These are phyloP conservation scores for Chenopodium berlandieri DNA, from an alignment of 148 eudicot genomes.

Conservation along the genomic window DNA sequence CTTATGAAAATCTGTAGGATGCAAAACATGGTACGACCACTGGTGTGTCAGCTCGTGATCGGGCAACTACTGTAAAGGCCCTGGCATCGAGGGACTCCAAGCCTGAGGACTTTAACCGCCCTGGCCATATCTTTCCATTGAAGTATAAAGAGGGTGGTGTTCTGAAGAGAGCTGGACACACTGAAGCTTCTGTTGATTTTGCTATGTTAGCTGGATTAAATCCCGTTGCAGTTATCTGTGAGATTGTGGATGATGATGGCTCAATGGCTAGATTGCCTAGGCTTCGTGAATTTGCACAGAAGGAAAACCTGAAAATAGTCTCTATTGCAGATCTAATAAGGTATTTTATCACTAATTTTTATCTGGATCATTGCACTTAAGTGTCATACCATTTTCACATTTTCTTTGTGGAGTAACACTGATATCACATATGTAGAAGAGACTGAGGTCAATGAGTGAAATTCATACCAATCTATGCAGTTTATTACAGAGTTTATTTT, in stretches of 20 bases:
- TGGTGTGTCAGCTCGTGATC: conserved; percentile 83
- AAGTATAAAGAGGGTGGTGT: conserved; percentile 94
- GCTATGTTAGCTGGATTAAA: conserved; percentile 77
- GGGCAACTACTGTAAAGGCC: conserved; percentile 72
- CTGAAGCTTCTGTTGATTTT: conserved; percentile 91
- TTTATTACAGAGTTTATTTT: neutral
- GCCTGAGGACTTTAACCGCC: conserved; percentile 87
- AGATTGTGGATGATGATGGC: conserved; percentile 96
- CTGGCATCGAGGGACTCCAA: conserved; percentile 76
- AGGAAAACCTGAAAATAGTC: conserved; percentile 66
- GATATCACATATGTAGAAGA: neutral
- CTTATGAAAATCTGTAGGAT: conserved; percentile 47
- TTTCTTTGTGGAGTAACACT: too few species aligned
- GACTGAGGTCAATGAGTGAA: neutral
- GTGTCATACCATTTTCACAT: too few species aligned
- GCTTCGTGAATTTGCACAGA: conserved; percentile 66
- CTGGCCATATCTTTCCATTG: conserved; percentile 94
- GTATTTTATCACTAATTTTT: conserved; percentile 29
- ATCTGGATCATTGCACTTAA: neutral
- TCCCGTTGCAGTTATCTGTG: conserved; percentile 80
- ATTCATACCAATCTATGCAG: neutral
- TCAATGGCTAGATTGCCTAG: conserved; percentile 93
- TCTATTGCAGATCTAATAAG: conserved; percentile 93
- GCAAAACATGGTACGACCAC: conserved; percentile 91
- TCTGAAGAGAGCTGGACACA: conserved; percentile 92